Conservation (phyloP, 371 early-diverging fungal genomes). For the Mucor sp. region DNA sequence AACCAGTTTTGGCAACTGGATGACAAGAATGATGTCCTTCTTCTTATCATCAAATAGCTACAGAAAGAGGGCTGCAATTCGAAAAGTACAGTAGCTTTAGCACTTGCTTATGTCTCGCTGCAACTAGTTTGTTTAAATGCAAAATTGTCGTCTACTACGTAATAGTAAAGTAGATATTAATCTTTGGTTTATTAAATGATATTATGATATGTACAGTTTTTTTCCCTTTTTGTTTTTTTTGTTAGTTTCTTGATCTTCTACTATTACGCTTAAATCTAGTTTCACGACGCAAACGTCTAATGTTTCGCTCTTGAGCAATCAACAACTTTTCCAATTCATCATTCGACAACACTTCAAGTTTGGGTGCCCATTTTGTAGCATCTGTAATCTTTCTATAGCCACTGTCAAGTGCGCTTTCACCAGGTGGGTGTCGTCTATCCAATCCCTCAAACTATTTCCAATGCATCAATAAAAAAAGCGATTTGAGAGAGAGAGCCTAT, state of each 20-base stretch:
- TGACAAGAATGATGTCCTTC: no score
- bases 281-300: slow-evolving; percentile 36
- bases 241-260: neutral
- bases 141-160: no score
- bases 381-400: slow-evolving; percentile 66
- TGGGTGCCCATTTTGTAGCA: slow-evolving; percentile 79
- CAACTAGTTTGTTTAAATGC: no score
- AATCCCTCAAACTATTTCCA: slow-evolving; percentile 25
- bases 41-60: no score
- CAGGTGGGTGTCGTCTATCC: slow-evolving; percentile 40
- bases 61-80: no score
- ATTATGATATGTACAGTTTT: neutral
- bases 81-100: no score
- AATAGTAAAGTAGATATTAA: no score
- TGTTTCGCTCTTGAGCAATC: slow-evolving; percentile 78
- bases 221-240: neutral
- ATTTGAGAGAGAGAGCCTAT: no score
- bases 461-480: neutral
- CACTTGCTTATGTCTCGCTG: no score
- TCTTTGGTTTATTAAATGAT: neutral
- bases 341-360: slow-evolving; percentile 70
- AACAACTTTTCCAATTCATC: slow-evolving; percentile 79
- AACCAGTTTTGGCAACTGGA: no score
- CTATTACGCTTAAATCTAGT: slow-evolving; percentile 20
- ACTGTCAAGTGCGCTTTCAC: slow-evolving; percentile 42